A percentile compares a stretch with the other conserved stretches of the same genome.
Conservation (phyloP, 2,329 filamentous ascomycete species). For the Fusarium aywerte region DNA sequence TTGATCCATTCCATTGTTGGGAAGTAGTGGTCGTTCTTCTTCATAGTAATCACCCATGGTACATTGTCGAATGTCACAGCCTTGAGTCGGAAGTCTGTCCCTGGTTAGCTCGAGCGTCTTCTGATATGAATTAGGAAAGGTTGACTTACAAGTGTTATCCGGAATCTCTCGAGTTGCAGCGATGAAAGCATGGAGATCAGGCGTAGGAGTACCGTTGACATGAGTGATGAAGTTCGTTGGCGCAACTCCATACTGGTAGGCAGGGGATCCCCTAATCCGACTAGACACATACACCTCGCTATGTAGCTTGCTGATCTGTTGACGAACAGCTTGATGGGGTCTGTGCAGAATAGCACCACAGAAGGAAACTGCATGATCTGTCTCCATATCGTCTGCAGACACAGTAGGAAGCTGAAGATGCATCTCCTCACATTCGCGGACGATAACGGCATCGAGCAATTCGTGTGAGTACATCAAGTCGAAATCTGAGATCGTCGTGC, state of each 20-base stretch:
- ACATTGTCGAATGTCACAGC: constrained; percentile 99
- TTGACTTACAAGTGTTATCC: constrained; percentile 84
- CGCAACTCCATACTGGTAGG: constrained; percentile 90
- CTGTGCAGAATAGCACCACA: constrained; percentile 94
- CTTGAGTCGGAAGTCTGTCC: constrained; percentile 88
- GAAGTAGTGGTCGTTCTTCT: constrained; percentile 99
- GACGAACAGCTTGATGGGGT: constrained; percentile 94
- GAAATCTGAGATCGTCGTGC: constrained; percentile 91
- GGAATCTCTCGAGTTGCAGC: constrained; percentile 85
- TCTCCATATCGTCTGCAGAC: constrained; percentile 89
- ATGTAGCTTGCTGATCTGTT: constrained; percentile 96
- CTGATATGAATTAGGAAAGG: neutral
- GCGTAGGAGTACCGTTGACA: constrained; percentile 89
- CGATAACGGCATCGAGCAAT: constrained; percentile 82
- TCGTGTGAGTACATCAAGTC: constrained; percentile 97
- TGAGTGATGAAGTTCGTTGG: constrained; percentile 98
- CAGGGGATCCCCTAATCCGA: constrained; percentile 81
- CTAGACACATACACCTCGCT: constrained; percentile 97
- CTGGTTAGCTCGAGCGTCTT: constrained; percentile 26
- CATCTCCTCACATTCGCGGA: constrained; percentile 85
- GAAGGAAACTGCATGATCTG: constrained; percentile 90
- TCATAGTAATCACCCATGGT: constrained; percentile 99
- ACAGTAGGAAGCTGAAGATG: constrained; percentile 83
- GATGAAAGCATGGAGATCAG: constrained; percentile 83
- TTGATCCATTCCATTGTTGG: constrained; percentile 77